Evolutionary conservation across 2,329 filamentous ascomycete species (phyloP), one percentile per base, ranked within the genome.

Genomic region (Venturia pyrina): DNA sequence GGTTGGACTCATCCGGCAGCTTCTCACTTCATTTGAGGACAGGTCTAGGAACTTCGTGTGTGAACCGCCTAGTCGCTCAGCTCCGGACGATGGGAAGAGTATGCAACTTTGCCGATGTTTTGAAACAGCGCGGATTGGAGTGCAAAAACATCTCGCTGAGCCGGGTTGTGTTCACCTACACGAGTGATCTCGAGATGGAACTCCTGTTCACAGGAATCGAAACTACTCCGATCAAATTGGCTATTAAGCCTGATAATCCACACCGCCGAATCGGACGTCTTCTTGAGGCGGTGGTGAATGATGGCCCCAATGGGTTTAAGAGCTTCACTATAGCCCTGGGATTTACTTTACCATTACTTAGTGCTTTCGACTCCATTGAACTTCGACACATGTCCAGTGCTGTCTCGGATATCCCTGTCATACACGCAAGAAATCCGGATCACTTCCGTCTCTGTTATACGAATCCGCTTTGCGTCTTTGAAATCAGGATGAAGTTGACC

Each of bases 111-210:
- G 80, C 91, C 34, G 83, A 86, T 57, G 85, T 87, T 1, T 83
- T 93, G 68, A 79, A 85, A 65, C 78, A 80, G 68, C 80, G 84
- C 69, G 80, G 82, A 63, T 82, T 89, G 44, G 78, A 78, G 56
- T 83, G 83, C 72, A 82, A 87, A 69, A 78, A 82, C 50, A 81
- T 88, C 65, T 85, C 83, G 19, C 79, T 93, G 65, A 79, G 80
- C 69, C 80, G 83, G 68, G 82, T 95, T 6, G 78, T 83, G 2
- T 91, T 95, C 73, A 84, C 81, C n/a, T 96, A 95, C 73, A 80
- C 74, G 69, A 67, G 78, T 72, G 43, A 68, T 84, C 84, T 81
- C 80, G 77, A 66, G 67, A 85, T 87, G 2, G 79, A 79, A 3
- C 77, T 91, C 53, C 82, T 86, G 68, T 83, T 91, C 41, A 78